phyloP scores from a whole-genome alignment of 176 grass and related monocot species.

The Hsuehochloa calcarea region DNA sequence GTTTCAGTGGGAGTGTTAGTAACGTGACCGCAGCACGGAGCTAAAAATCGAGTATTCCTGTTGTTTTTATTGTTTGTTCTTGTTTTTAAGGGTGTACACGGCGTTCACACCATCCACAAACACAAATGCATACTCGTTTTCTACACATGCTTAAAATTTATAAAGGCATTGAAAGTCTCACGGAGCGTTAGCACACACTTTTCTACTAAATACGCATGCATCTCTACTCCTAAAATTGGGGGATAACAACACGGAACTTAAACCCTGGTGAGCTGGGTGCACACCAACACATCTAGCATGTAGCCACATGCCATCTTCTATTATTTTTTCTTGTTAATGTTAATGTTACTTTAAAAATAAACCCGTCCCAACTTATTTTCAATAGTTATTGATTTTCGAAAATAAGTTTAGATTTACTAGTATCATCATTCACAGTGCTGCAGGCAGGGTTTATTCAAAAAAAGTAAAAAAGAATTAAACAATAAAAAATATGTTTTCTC shows the following conservation, averaged over 20 bases:
- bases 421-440: background rate
- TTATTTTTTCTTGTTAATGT: no score
- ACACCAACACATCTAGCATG: no score
- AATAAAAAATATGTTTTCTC: background rate
- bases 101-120: no score
- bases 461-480: background rate
- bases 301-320: no score
- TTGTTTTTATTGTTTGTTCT: background rate
- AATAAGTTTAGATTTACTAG: background rate
- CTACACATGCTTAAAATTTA: no score
- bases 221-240: no score
- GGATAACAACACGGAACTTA: no score
- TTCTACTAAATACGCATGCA: no score
- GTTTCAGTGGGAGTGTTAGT: background rate
- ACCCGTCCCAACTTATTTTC: background rate
- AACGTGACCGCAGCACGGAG: background rate
- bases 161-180: no score
- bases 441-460: background rate
- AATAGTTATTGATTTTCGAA: background rate
- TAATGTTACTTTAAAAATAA: background rate
- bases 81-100: background rate
- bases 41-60: background rate
- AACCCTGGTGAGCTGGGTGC: no score
- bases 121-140: no score
- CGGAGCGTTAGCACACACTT: no score